Evolutionary conservation across 164 flowering plant genomes (phyloP).

Genomic region (Piper betle): DNA sequence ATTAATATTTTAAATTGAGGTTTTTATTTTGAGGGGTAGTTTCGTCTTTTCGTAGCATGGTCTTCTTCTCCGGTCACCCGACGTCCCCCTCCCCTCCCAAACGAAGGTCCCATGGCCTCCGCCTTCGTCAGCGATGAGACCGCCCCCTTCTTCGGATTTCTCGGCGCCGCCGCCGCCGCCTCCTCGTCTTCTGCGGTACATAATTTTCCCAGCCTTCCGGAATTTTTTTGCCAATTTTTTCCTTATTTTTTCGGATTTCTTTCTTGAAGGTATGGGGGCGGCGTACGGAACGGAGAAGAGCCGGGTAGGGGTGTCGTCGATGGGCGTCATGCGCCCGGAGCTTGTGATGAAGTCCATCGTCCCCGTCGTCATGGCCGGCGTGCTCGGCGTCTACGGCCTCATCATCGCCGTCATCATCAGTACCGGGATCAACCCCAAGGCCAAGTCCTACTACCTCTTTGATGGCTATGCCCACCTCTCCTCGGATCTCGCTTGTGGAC

Average conservation of each 20-base stretch:
- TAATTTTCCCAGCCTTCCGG: neutral
- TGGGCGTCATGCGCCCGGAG: constrained; percentile 96
- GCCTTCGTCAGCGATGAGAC: constrained; percentile 72
- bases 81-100: constrained; percentile 2
- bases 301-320: constrained; percentile 86
- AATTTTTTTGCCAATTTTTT: neutral
- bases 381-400: constrained; percentile 78
- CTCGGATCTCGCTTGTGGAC: constrained; percentile 83
- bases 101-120: constrained; percentile 18
- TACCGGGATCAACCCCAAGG: constrained; percentile 85
- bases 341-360: constrained; percentile 88
- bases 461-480: constrained; percentile 89
- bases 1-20: too few species aligned
- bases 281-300: constrained; percentile 92
- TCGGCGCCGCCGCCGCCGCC: constrained; percentile 80
- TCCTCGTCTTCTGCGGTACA: constrained; percentile 76
- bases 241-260: neutral
- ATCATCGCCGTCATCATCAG: constrained; percentile 83
- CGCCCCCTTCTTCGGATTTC: constrained; percentile 82
- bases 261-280: constrained; percentile 74
- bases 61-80: constrained; percentile 10
- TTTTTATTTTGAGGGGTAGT: too few species aligned
- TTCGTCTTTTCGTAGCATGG: neutral
- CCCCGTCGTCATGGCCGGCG: constrained; percentile 94
- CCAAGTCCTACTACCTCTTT: constrained; percentile 69